A percentile compares a stretch with the other conserved stretches of the same genome.
Conservation (phyloP, 2,329 filamentous ascomycete species). For the Fonsecaea nubica region DNA sequence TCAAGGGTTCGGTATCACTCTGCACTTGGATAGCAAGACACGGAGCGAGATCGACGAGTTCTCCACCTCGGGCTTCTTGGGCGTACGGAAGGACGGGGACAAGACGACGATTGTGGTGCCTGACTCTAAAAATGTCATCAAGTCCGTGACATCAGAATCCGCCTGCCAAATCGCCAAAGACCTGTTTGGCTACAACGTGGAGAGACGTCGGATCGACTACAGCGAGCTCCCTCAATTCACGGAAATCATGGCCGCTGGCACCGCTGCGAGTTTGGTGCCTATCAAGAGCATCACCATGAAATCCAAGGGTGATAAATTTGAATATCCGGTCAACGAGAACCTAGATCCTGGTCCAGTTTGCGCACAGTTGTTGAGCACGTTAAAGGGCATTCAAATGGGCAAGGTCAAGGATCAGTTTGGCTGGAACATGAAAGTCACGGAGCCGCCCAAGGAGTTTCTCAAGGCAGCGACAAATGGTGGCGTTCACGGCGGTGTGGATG, state of each 20-base stretch:
- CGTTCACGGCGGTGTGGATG: slow-evolving; percentile 33
- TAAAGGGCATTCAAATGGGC: slow-evolving; percentile 86
- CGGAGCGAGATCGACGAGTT: slow-evolving; percentile 93
- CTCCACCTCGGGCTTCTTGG: slow-evolving; percentile 91
- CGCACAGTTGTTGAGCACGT: slow-evolving; percentile 72
- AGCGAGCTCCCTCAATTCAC: slow-evolving; percentile 67
- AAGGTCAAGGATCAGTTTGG: slow-evolving; percentile 77
- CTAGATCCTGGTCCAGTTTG: slow-evolving; percentile 75
- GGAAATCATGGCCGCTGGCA: slow-evolving; percentile 91
- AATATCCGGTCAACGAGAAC: slow-evolving; percentile 55
- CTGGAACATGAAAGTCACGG: slow-evolving; percentile 64
- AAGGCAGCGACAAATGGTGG: slow-evolving; percentile 21
- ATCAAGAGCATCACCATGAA: slow-evolving; percentile 86
- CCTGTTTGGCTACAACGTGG: slow-evolving; percentile 82
- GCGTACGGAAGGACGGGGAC: slow-evolving; percentile 67
- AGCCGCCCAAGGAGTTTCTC: slow-evolving; percentile 37
- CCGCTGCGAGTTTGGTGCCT: slow-evolving; percentile 87
- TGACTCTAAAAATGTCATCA: slow-evolving; percentile 84
- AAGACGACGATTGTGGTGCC: slow-evolving; percentile 76
- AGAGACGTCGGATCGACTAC: slow-evolving; percentile 70
- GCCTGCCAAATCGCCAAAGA: slow-evolving; percentile 73
- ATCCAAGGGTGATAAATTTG: slow-evolving; percentile 62
- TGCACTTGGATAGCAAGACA: slow-evolving; percentile 86
- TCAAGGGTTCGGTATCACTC: slow-evolving; percentile 88
- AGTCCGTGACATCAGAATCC: slow-evolving; percentile 82